Evolutionary conservation across 257 asterid species (phyloP).

Genomic region (Solanum ahanhuiri): DNA sequence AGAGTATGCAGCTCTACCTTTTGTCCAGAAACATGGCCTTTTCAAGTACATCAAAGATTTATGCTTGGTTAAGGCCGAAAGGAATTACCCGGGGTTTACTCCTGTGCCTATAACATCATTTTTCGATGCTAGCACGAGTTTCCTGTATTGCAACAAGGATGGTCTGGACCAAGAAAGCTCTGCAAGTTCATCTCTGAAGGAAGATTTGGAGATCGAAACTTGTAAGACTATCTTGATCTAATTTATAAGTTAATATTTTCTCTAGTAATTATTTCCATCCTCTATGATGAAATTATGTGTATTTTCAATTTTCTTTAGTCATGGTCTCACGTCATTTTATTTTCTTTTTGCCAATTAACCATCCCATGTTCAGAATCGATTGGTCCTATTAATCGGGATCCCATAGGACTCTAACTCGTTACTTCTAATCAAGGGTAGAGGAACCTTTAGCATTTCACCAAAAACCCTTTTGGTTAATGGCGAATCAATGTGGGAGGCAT

Average conservation of each 20-base stretch:
- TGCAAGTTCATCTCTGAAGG: neutral
- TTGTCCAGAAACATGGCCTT: slow-evolving; percentile 23
- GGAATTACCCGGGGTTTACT: slow-evolving; percentile 35
- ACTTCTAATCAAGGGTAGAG: neutral
- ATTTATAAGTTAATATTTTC: neutral
- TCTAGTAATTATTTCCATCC: neutral
- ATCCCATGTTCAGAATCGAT: neutral
- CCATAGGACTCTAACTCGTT: neutral
- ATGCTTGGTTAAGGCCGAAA: slow-evolving; percentile 40
- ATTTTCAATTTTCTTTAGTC: neutral
- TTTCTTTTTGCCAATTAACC: neutral
- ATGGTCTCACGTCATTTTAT: neutral
- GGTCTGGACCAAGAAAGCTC: slow-evolving; percentile 16
- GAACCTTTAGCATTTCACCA: neutral
- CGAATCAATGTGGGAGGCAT: neutral
- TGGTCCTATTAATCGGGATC: neutral
- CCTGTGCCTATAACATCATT: slow-evolving; percentile 34
- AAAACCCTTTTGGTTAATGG: neutral
- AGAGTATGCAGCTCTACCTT: slow-evolving; percentile 46
- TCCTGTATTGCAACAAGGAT: slow-evolving; percentile 36
- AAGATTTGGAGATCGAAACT: neutral
- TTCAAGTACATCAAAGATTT: slow-evolving; percentile 42
- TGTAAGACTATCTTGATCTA: neutral
- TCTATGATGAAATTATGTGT: neutral
- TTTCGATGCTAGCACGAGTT: slow-evolving; percentile 28